Conservation (phyloP, 192 early-diverging fungal species). For the Entophlyctis luteolus region DNA sequence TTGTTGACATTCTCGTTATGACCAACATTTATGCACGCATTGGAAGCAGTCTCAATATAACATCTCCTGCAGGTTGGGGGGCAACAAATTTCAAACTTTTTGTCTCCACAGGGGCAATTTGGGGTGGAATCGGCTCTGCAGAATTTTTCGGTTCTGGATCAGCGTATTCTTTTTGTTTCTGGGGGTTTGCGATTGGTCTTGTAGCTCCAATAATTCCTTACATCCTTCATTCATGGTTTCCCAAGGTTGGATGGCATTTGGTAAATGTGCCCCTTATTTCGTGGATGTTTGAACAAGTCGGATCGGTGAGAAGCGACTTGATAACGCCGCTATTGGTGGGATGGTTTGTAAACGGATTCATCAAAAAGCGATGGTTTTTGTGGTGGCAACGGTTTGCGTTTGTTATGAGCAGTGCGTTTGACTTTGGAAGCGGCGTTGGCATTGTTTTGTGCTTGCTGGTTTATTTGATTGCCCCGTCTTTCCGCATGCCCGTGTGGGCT, state of each 20-base stretch:
- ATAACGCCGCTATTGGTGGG: slow-evolving; percentile 46
- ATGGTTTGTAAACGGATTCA: slow-evolving; percentile 41
- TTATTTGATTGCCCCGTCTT: not conserved
- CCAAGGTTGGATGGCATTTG: slow-evolving; percentile 20
- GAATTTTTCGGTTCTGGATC: slow-evolving; percentile 50
- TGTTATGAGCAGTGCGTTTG: slow-evolving; percentile 54
- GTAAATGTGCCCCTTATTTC: slow-evolving; percentile 29
- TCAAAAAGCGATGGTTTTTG: slow-evolving; percentile 29
- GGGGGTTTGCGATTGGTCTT: slow-evolving; percentile 27
- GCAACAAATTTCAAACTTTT: slow-evolving; percentile 14
- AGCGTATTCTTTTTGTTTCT: slow-evolving; percentile 20
- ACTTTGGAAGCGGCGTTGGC: slow-evolving; percentile 38
- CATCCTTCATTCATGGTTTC: slow-evolving; percentile 17
- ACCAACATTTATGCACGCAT: slow-evolving; percentile 1
- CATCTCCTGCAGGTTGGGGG: slow-evolving; percentile 24
- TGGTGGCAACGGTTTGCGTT: slow-evolving; percentile 56
- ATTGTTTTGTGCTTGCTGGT: not conserved
- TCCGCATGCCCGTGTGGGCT: not conserved
- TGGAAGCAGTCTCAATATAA: slow-evolving; percentile 3
- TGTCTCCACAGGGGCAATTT: slow-evolving; percentile 28
- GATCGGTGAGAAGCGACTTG: slow-evolving; percentile 16
- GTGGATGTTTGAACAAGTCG: not conserved
- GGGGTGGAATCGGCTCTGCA: slow-evolving; percentile 59
- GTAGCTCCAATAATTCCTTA: slow-evolving; percentile 33
- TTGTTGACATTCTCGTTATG: slow-evolving; percentile 56